Conservation (phyloP, 805 yeast genomes). For the Cyberlindnera japonica region DNA sequence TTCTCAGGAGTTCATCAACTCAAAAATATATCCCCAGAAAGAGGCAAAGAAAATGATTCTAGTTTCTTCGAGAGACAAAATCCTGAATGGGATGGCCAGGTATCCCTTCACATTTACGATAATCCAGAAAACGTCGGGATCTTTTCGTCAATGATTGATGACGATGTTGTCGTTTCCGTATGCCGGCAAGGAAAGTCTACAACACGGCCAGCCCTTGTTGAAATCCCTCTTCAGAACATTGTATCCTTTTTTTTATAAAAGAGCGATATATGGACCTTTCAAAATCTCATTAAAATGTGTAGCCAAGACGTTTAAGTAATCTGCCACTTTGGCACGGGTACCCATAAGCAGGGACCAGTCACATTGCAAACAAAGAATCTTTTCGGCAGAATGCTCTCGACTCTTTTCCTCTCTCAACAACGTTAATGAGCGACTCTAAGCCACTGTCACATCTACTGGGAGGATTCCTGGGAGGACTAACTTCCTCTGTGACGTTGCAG, state of each 20-base stretch:
- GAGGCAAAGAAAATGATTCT: not conserved
- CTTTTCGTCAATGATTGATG: constrained; percentile 25
- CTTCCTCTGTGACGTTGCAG: constrained; percentile 76
- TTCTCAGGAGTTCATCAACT: constrained; percentile 21
- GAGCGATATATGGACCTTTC: too few relatives aligned
- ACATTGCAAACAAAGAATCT: not conserved
- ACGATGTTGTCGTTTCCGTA: constrained; percentile 9
- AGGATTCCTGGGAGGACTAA: constrained; percentile 81
- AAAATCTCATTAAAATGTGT: too few relatives aligned
- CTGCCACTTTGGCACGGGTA: not conserved
- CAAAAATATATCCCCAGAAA: not conserved
- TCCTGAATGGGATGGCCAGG: constrained; percentile 4
- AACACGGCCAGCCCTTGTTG: constrained; percentile 1
- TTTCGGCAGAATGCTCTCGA: not conserved
- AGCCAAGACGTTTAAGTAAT: too few relatives aligned
- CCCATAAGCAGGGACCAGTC: not conserved
- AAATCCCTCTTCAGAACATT: constrained; percentile 7
- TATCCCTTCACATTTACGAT: constrained; percentile 8
- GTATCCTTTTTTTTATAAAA: not conserved
- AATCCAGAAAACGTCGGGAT: constrained; percentile 11
- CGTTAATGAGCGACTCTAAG: constrained; percentile 10
- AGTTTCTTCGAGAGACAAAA: not conserved
- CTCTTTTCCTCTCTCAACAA: not conserved
- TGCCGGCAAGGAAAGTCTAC: constrained; percentile 6
- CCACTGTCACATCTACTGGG: constrained; percentile 57